Conservation (phyloP, 2,329 filamentous ascomycete species). For the Colletotrichum coccodes region DNA sequence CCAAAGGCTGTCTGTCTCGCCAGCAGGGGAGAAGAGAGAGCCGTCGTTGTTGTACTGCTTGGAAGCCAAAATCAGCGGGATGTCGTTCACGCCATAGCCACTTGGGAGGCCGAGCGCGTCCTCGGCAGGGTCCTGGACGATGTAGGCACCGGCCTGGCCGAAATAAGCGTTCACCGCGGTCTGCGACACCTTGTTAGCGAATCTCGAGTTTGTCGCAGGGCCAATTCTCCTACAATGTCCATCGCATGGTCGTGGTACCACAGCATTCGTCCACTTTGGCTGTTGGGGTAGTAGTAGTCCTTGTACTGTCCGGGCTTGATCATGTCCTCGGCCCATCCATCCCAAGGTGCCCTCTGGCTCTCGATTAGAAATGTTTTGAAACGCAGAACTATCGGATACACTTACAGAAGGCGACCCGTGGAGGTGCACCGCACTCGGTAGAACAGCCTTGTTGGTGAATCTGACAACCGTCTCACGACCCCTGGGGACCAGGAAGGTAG, state of each 20-base stretch:
- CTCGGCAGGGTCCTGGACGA: slow-evolving; percentile 61
- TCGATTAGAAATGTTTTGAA: slow-evolving; percentile 4
- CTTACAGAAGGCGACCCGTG: slow-evolving; percentile 60
- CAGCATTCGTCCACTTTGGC: slow-evolving; percentile 60
- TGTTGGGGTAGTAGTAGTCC: slow-evolving; percentile 72
- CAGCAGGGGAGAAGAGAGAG: slow-evolving; percentile 55
- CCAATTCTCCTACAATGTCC: slow-evolving; percentile 39
- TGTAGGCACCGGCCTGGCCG: slow-evolving; percentile 66
- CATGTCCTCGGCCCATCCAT: slow-evolving; percentile 66
- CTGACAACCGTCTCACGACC: slow-evolving; percentile 64
- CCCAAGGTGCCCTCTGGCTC: slow-evolving; percentile 44
- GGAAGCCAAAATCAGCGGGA: slow-evolving; percentile 59
- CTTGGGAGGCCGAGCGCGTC: slow-evolving; percentile 58
- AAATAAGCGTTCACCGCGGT: slow-evolving; percentile 66
- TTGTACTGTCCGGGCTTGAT: slow-evolving; percentile 63
- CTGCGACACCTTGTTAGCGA: slow-evolving; percentile 14
- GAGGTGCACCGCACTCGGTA: slow-evolving; percentile 60
- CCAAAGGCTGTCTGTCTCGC: slow-evolving; percentile 58
- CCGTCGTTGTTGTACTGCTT: slow-evolving; percentile 64
- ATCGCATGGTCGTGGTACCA: slow-evolving; percentile 67
- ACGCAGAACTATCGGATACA: background rate
- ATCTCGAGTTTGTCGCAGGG: background rate
- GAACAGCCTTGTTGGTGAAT: slow-evolving; percentile 59
- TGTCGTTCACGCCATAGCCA: slow-evolving; percentile 61
- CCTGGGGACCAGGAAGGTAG: slow-evolving; percentile 58